Evolutionary conservation across 495 filamentous ascomycete species (phyloP).

Genomic region (Penicillium canescens): DNA sequence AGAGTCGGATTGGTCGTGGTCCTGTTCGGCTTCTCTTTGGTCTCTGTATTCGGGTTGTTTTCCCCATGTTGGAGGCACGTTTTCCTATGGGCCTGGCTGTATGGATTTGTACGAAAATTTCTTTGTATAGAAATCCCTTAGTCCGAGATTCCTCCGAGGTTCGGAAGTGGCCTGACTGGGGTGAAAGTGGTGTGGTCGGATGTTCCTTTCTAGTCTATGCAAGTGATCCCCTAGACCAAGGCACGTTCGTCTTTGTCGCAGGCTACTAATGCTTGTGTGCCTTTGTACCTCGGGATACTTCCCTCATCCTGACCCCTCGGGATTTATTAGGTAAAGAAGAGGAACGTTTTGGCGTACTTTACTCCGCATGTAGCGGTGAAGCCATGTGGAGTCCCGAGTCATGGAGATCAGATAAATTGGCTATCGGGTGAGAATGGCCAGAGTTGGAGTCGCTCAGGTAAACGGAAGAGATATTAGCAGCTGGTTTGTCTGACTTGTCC

Average conservation of each 20-base stretch:
- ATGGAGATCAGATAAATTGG: conserved; percentile 1
- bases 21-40: conserved; percentile 4
- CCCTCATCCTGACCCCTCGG: too few relatives aligned
- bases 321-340: too few relatives aligned
- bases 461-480: too few relatives aligned
- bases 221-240: background rate
- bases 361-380: conserved; percentile 12
- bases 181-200: conserved; percentile 2
- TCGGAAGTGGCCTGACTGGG: conserved; percentile 14
- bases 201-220: background rate
- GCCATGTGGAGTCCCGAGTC: background rate
- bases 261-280: too few relatives aligned
- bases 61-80: background rate
- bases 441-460: too few relatives aligned
- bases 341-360: background rate
- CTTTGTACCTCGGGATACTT: too few relatives aligned
- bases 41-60: background rate
- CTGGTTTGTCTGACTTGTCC: too few relatives aligned
- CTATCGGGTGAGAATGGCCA: too few relatives aligned
- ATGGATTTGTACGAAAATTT: background rate
- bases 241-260: too few relatives aligned
- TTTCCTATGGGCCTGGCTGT: background rate
- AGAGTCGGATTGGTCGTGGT: background rate
- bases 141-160: conserved; percentile 24
- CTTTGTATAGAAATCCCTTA: too few relatives aligned